Conservation (phyloP, 345 rosid species). For the Arabis hirsuta region DNA sequence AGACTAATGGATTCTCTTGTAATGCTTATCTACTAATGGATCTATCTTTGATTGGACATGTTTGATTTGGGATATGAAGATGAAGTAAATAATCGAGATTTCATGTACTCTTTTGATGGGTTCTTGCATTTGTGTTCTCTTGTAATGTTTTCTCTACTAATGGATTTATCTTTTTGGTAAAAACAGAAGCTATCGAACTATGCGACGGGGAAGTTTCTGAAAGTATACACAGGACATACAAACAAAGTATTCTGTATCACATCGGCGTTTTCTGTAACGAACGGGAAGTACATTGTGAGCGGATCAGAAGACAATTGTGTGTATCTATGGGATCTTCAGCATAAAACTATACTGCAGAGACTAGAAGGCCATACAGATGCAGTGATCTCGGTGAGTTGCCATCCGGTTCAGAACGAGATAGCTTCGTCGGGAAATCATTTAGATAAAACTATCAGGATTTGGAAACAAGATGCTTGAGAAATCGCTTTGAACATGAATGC, state of each 20-base stretch:
- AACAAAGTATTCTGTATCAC: constrained; percentile 79
- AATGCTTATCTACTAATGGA: neutral
- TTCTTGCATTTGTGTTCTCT: neutral
- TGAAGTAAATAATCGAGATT: too few relatives aligned
- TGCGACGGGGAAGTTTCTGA: constrained; percentile 80
- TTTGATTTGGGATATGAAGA: too few relatives aligned
- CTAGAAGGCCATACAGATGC: constrained; percentile 87
- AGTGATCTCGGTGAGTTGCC: constrained; percentile 85
- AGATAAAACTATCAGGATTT: constrained; percentile 78
- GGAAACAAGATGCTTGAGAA: constrained; percentile 68
- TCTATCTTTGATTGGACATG: too few relatives aligned
- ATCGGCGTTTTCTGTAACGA: constrained; percentile 94
- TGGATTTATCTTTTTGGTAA: constrained; percentile 15
- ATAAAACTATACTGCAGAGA: constrained; percentile 77
- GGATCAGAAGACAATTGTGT: constrained; percentile 94
- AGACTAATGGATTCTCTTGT: neutral
- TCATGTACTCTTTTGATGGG: too few relatives aligned
- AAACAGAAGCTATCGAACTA: constrained; percentile 91
- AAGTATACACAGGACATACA: constrained; percentile 81
- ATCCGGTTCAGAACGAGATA: constrained; percentile 71
- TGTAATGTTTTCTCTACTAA: constrained; percentile 5
- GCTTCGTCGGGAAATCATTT: constrained; percentile 85
- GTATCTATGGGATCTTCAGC: constrained; percentile 94
- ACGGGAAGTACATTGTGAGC: constrained; percentile 90
- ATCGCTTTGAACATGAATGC: neutral